Percentiles rank a stretch among this genome's conserved stretches.
Conservation (phyloP, 257 asterid genomes). For the Nyctanthes arbortristis region DNA sequence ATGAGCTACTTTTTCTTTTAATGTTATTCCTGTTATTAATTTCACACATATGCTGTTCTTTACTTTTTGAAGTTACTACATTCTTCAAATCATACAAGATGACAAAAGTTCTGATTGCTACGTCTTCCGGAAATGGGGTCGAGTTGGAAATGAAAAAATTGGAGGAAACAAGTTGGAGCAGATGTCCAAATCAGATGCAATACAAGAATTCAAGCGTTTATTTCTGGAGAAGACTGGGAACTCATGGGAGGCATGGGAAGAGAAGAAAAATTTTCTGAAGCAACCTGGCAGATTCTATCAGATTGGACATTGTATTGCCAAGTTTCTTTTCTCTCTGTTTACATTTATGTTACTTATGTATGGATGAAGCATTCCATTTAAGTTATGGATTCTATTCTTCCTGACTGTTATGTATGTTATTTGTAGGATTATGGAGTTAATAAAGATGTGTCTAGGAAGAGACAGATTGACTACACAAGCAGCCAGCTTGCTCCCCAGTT, state of each 20-base stretch:
- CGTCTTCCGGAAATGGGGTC: conserved; percentile 98
- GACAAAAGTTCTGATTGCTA: conserved; percentile 80
- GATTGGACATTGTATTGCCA: conserved; percentile 74
- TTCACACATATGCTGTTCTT: conserved; percentile 11
- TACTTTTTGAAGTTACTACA: conserved; percentile 66
- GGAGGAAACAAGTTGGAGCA: conserved; percentile 74
- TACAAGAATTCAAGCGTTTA: conserved; percentile 73
- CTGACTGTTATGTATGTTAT: conserved; percentile 8
- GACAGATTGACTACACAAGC: conserved; percentile 50
- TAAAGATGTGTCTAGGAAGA: conserved; percentile 55
- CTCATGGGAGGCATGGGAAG: conserved; percentile 88
- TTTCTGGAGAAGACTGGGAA: conserved; percentile 94
- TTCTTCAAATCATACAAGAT: conserved; percentile 93
- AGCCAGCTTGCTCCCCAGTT: conserved; percentile 76
- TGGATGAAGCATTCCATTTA: conserved; percentile 3
- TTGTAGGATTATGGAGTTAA: conserved; percentile 89
- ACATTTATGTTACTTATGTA: conserved; percentile 6
- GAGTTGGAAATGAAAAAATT: conserved; percentile 91
- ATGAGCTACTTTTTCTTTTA: not conserved
- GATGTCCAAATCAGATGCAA: conserved; percentile 67
- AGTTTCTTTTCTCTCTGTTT: conserved; percentile 12
- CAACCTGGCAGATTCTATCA: conserved; percentile 90
- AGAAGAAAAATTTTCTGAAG: conserved; percentile 61
- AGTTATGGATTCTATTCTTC: conserved; percentile 21
- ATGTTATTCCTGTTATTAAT: conserved; percentile 18